Evolutionary conservation across 345 rosid species (phyloP), one percentile per base, ranked within the genome.

Genomic region (Cardamine occulta): DNA sequence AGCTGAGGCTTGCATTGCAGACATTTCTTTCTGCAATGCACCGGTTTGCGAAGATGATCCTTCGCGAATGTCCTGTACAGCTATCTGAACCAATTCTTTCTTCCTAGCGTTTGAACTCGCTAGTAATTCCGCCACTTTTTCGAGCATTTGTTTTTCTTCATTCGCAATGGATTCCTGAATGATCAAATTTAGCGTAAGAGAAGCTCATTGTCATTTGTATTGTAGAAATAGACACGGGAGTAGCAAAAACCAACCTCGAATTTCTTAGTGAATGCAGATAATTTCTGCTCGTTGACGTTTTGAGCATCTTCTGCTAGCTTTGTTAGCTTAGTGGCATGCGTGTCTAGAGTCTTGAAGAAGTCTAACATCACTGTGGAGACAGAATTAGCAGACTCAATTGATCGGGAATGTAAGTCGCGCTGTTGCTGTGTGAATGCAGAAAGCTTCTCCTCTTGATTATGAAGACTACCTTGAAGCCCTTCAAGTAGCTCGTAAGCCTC

Each of bases 71-170:
- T 91, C 98, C 9, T 87, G 83, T 57, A 96, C 90, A 68, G 97
- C 88, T 84, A 81, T 78, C 80, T 93, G 93, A 45, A 96, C 98
- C 88, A 96, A 83, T 45, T 85, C 87, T 76, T 89, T 96, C 91
- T 96, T 96, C 81, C 97, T 88, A 28, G 86, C 85, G 53, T 86
- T 87, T 74, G 98, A 93, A 69, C 80, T 85, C 19, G 90, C 91
- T 42, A 93, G 88, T 72, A 94, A 79, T 51, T 87, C 97, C 5
- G 98, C 98, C 54, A 94, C 87, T 73, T 88, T 94, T 70, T 86
- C 92, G 28, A 94, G 82, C 88, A 91, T 74, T 77, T 90, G 95
- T 53, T 85, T 85, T 74, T 93, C 99, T 82, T 93, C 99, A 55
- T 76, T 85, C 37, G 93, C 98, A 45, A 93, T 86, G 40, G 91